These are phyloP conservation scores for Clarireedia monteithiana DNA, from an alignment of 2,329 filamentous ascomycete genomes.

Conservation along the genomic window DNA sequence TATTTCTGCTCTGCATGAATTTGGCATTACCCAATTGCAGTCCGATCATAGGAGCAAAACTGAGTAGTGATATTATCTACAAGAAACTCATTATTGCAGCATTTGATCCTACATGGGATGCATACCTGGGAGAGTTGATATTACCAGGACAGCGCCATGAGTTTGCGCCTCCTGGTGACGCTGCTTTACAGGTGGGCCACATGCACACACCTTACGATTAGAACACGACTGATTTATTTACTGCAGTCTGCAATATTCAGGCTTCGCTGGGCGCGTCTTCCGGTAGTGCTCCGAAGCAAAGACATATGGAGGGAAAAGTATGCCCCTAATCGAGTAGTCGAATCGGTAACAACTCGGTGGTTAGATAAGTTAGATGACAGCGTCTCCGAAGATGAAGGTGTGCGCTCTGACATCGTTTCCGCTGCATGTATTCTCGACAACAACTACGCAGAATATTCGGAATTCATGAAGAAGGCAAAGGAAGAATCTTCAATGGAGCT, in stretches of 20 bases:
- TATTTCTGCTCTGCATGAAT: conserved; percentile 26
- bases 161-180: not conserved
- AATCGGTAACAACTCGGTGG: not conserved
- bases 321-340: not conserved
- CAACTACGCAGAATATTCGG: not conserved
- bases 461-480: not conserved
- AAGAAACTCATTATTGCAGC: conserved; percentile 17
- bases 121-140: conserved; percentile 3
- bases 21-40: conserved; percentile 24
- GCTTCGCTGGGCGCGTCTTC: conserved; percentile 25
- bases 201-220: not conserved
- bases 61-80: conserved; percentile 24
- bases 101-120: conserved; percentile 25
- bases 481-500: not conserved
- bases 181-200: conserved; percentile 8
- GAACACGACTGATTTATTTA: not conserved
- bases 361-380: not conserved
- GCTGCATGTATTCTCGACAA: not conserved
- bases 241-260: conserved; percentile 19
- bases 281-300: conserved; percentile 20
- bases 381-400: not conserved
- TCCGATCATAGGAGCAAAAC: conserved; percentile 24
- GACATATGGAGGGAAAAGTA: conserved; percentile 19
- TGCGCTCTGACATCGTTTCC: not conserved
- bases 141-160: not conserved